Percentiles rank a stretch among this genome's conserved stretches.
phyloP scores from a whole-genome alignment of 192 early-diverging fungal genomes.

The Endogone sp. region DNA sequence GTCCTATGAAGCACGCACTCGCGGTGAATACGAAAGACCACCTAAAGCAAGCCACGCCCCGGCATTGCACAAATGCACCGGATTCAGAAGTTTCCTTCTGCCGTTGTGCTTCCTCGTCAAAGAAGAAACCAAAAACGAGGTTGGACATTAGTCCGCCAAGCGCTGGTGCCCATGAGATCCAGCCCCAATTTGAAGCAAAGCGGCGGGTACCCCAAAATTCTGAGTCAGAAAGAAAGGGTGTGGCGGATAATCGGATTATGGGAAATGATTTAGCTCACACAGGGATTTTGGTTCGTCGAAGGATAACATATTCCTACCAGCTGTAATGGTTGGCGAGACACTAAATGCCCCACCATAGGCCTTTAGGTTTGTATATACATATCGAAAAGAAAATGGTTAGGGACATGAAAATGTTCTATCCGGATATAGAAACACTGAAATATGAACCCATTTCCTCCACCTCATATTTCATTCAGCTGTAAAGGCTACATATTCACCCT shows the following conservation, averaged over 20 bases:
- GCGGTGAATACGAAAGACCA: neutral
- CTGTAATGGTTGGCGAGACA: conserved; percentile 4
- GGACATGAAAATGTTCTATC: no score
- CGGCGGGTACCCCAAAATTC: conserved; percentile 3
- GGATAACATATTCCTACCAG: neutral
- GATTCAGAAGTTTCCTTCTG: neutral
- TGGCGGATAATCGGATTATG: no score
- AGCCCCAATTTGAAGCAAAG: conserved; percentile 41
- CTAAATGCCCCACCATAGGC: conserved; percentile 35
- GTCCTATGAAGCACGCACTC: neutral
- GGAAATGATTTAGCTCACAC: no score
- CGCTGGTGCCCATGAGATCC: conserved; percentile 54
- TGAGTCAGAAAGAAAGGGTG: no score
- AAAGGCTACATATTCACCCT: conserved; percentile 19
- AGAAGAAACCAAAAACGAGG: conserved; percentile 54
- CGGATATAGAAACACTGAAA: no score
- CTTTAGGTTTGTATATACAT: no score
- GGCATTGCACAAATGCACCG: neutral
- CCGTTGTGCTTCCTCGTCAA: conserved; percentile 27
- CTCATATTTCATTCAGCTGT: no score
- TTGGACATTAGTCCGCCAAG: conserved; percentile 63
- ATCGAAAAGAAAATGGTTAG: no score
- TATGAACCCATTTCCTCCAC: no score
- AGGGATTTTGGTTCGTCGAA: no score
- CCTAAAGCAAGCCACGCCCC: neutral